Base-by-base conservation (phyloP, 1,139 yeast genomes). In the Suhomyces maxii region DNA sequence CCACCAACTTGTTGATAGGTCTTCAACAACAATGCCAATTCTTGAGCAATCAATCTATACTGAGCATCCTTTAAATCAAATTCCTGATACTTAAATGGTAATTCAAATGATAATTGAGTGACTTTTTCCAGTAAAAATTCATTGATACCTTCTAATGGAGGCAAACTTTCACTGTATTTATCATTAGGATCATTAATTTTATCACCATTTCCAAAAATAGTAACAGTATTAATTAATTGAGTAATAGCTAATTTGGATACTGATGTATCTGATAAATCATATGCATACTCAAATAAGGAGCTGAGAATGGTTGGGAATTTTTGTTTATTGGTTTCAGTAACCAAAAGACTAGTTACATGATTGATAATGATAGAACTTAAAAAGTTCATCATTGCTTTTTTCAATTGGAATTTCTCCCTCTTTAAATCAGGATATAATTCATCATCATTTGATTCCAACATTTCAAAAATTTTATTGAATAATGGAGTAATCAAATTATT, bases 1-100 rank as follows among this genome's bases (percentile, higher is more conserved):
- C 66, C 64, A 43, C 65, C 63, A 34, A 53, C 60, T 44, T 67
- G 54, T 68, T 79, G 85, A 53, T 88, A 73, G 5, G 85, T 75
- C 56, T 83, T 86, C 60, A 91, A 79, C 36, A 90, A 70, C 36
- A 80, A 71, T 0, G 95, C 83, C 9, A 89, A 72, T 58, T 93
- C 99, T 50, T 82, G 82, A 3, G 90, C 84, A 39, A 88, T 77
- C 45, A 83, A 73, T 57, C 95, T 79, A 56, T 79, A 81, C 60
- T 88, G 91, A 3, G 96, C 95, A 60, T 90, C 96, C 53, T 82
- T 80, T 44, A 84, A 69, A 58, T 86, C 81, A 55, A 84, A 83
- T 33, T 79, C 77, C 39, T 72, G 77, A 40, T 84, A 81, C 56
- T 86, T 84, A 58, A 89, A 84, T 9, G 96, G 90, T 43, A 90